Evolutionary conservation across 2,329 filamentous ascomycete genomes (phyloP).

Genomic region (Penicillium sp.): DNA sequence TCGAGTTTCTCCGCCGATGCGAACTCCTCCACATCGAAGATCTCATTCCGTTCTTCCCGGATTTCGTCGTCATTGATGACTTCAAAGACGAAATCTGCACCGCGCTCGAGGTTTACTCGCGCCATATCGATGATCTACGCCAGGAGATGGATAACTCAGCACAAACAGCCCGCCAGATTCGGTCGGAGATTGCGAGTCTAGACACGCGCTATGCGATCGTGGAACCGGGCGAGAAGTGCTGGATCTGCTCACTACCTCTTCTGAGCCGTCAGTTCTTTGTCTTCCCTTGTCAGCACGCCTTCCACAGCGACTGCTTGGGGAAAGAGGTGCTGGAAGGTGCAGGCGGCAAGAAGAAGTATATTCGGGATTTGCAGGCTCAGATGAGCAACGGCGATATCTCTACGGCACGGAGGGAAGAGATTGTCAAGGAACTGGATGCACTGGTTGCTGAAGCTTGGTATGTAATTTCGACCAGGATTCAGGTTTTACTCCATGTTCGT

Average conservation of each 20-base stretch:
- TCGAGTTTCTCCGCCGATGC: conserved; percentile 89
- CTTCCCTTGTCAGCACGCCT: conserved; percentile 96
- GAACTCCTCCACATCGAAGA: conserved; percentile 94
- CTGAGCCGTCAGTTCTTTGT: conserved; percentile 95
- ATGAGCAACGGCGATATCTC: conserved; percentile 74
- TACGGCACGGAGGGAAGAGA: conserved; percentile 73
- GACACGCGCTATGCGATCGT: conserved; percentile 94
- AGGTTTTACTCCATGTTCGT: not conserved
- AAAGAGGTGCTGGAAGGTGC: conserved; percentile 81
- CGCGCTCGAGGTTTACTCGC: conserved; percentile 89
- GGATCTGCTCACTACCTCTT: conserved; percentile 81
- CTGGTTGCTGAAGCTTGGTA: conserved; percentile 88
- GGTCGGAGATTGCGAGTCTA: conserved; percentile 80
- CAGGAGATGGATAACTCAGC: conserved; percentile 95
- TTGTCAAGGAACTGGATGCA: conserved; percentile 87
- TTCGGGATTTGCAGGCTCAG: conserved; percentile 81
- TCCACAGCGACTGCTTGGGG: conserved; percentile 92
- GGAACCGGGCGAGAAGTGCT: conserved; percentile 92
- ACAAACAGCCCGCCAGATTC: conserved; percentile 86
- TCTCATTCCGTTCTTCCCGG: conserved; percentile 95
- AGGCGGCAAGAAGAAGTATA: conserved; percentile 75
- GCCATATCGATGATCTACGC: conserved; percentile 84
- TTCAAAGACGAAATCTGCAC: conserved; percentile 98
- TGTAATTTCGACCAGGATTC: conserved; percentile 34
- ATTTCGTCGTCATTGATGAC: conserved; percentile 98